Evolutionary conservation across 2,329 filamentous ascomycete genomes (phyloP), one percentile per base, ranked within the genome.

Genomic region (Clarireedia sp.): DNA sequence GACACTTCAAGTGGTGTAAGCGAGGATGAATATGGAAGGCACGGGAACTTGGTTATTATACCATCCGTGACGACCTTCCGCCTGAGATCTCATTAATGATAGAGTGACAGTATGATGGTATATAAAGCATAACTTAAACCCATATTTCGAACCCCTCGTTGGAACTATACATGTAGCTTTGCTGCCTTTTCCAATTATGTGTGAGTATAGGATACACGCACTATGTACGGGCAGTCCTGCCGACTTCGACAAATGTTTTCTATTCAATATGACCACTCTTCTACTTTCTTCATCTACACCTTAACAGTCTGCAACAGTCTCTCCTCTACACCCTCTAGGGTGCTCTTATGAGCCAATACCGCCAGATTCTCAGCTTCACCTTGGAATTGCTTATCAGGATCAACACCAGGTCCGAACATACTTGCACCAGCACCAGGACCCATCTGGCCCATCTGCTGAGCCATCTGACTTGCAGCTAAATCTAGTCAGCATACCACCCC

Each of bases 281-380:
- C 10, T 10, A 14, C 4, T 33, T 33, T 19, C 9, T 41, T 19
- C n/a, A 41, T 19, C 37, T 54, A 54, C 43, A 64, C 64, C 51
- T 59, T 65, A 17, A 69, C 60, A 9, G 54, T 67, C 68, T 78
- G 78, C 66, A 97, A 74, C 57, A 99, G 75, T 68, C 94, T 83
- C 67, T 90, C 82, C 75, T 96, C 91, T 56, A 96, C 86, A 17
- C 87, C 87, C 65, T 95, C 89, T 57, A 97, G 75, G 60, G 96
- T 89, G 66, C 89, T 96, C 69, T 90, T 88, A 72, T 97, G 92
- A 70, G 96, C 91, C 66, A 95, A 80, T 23, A 99, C 94, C 64
- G 95, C 91, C 60, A 99, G 72, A 72, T 99, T 99, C 78, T 99
- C 94, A 2, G 89, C 89, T 74, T 99, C 94, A 47, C 78, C 89